Conservation (phyloP, 371 early-diverging fungal species). For the Sporodiniella umbellata region DNA sequence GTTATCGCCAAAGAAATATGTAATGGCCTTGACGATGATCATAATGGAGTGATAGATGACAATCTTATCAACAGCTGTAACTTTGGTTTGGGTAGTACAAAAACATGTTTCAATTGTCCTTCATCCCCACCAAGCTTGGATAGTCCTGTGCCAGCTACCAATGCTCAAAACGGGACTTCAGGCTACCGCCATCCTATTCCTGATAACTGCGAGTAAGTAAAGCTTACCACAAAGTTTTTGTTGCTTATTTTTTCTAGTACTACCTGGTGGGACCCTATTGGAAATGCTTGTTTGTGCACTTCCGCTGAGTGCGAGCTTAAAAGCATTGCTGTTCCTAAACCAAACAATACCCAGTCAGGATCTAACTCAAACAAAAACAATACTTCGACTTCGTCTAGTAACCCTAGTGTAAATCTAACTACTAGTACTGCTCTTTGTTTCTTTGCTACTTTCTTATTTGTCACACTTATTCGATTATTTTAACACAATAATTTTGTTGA, state of each 20-base stretch:
- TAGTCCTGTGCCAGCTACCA: constrained; percentile 52
- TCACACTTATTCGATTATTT: constrained; percentile 4
- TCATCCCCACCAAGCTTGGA: constrained; percentile 40
- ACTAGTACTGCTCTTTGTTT: background rate
- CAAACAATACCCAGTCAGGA: constrained; percentile 4
- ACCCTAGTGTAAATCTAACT: background rate
- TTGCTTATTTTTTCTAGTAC: constrained; percentile 22
- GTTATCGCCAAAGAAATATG: constrained; percentile 63
- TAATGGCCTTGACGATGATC: constrained; percentile 67
- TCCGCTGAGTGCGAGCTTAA: constrained; percentile 42
- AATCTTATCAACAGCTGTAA: constrained; percentile 50
- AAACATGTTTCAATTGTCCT: constrained; percentile 70
- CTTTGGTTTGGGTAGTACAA: constrained; percentile 50
- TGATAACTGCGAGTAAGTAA: constrained; percentile 57
- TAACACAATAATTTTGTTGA: background rate
- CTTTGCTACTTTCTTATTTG: constrained; percentile 3
- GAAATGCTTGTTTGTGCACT: constrained; percentile 49
- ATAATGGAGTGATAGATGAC: constrained; percentile 44
- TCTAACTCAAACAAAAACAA: background rate
- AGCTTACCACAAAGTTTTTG: background rate
- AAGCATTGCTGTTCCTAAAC: constrained; percentile 32
- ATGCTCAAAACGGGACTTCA: constrained; percentile 40
- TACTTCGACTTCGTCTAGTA: background rate
- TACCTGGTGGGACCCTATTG: constrained; percentile 72
- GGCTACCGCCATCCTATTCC: constrained; percentile 52